A percentile compares a stretch with the other conserved stretches of the same genome.
phyloP scores from a whole-genome alignment of 352 stramenopile species.

The Globisporangium recalcitrans region DNA sequence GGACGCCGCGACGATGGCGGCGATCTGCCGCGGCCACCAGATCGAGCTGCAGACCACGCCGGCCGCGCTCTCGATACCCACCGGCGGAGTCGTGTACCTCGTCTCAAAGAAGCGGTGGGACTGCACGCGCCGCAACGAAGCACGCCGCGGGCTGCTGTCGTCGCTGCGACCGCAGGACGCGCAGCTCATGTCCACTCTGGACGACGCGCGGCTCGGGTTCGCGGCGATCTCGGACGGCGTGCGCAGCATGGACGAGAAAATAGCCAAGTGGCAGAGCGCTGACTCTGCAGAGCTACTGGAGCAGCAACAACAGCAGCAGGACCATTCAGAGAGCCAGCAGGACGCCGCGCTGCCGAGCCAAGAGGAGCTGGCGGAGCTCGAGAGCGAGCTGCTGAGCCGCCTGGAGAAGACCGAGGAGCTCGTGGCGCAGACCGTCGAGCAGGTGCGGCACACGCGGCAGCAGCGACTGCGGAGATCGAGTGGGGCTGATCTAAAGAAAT shows the following conservation, averaged over 20 bases:
- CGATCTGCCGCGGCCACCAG: constrained; percentile 43
- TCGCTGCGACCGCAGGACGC: constrained; percentile 46
- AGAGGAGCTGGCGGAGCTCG: constrained; percentile 17
- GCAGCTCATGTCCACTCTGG: constrained; percentile 25
- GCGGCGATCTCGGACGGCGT: constrained; percentile 24
- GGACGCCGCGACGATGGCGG: constrained; percentile 20
- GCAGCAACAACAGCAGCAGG: constrained; percentile 11
- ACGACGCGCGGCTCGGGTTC: constrained; percentile 34
- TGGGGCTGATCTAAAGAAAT: too few species aligned
- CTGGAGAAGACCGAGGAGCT: constrained; percentile 24
- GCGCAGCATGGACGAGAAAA: constrained; percentile 18
- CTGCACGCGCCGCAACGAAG: constrained; percentile 47
- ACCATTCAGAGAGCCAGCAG: not conserved
- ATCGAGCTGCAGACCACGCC: constrained; percentile 34
- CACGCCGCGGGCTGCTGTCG: constrained; percentile 36
- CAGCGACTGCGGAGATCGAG: too few species aligned
- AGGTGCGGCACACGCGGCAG: constrained; percentile 7
- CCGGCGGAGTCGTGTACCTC: constrained; percentile 39
- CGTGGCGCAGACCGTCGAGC: constrained; percentile 24
- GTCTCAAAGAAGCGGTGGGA: constrained; percentile 52
- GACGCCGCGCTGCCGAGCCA: not conserved
- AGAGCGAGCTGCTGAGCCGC: constrained; percentile 14
- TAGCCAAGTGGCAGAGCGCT: constrained; percentile 7
- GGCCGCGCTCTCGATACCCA: constrained; percentile 29
- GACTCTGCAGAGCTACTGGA: not conserved